These are phyloP conservation scores for Pseudevernia furfuracea DNA, from an alignment of 495 filamentous ascomycete genomes.

Conservation along the genomic window DNA sequence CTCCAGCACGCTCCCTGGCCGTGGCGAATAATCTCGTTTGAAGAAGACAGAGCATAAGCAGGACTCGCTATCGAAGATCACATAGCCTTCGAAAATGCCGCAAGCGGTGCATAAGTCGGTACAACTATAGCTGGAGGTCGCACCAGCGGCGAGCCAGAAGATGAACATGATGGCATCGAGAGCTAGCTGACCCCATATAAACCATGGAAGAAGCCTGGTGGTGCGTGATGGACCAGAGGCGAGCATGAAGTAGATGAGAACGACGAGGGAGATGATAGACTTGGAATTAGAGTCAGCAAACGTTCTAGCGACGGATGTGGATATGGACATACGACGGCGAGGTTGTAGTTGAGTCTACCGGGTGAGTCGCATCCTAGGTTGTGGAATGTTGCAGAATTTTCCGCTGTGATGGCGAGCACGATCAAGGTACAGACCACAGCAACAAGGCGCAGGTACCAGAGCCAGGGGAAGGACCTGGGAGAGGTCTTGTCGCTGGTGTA, in stretches of 20 bases:
- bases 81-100: constrained; percentile 4
- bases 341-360: constrained; percentile 20
- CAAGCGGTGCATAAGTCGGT: constrained; percentile 24
- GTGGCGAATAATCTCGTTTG: constrained; percentile 12
- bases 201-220: constrained; percentile 21
- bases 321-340: constrained; percentile 22
- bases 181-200: constrained; percentile 18
- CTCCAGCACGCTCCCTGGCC: background rate
- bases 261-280: constrained; percentile 23
- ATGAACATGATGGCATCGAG: constrained; percentile 24
- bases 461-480: constrained; percentile 18
- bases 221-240: constrained; percentile 17
- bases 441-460: constrained; percentile 23
- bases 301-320: background rate
- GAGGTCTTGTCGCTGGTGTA: constrained; percentile 25
- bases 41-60: constrained; percentile 1
- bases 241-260: constrained; percentile 22
- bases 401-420: constrained; percentile 22
- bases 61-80: constrained; percentile 9
- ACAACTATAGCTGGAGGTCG: constrained; percentile 21
- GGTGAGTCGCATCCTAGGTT: constrained; percentile 19
- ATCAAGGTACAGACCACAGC: constrained; percentile 22
- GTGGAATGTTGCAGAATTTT: constrained; percentile 11
- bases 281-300: constrained; percentile 16
- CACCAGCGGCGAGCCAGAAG: constrained; percentile 24